Conservation (phyloP, 805 yeast species). For the Yamadazyma tumulicola region DNA sequence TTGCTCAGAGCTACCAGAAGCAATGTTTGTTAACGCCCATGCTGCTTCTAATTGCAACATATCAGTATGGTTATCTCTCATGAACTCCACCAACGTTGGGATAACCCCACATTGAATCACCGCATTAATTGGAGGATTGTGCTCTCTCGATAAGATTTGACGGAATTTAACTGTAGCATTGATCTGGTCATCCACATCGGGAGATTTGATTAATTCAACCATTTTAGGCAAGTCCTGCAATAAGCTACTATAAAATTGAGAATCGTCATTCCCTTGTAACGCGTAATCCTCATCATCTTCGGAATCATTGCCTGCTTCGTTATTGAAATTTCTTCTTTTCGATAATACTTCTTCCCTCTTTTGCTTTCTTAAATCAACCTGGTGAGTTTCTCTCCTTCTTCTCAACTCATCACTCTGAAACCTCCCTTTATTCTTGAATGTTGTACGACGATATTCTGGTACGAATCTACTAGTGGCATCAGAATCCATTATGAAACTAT, state of each 20-base stretch:
- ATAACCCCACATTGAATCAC: constrained; percentile 94
- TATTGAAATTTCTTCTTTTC: constrained; percentile 80
- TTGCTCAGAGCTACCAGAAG: constrained; percentile 88
- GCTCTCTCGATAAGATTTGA: constrained; percentile 89
- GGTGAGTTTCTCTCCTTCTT: constrained; percentile 96
- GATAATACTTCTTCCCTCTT: constrained; percentile 93
- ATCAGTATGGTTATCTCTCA: constrained; percentile 70
- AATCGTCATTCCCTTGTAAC: constrained; percentile 41
- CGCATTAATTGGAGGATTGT: constrained; percentile 91
- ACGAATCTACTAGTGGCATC: constrained; percentile 80
- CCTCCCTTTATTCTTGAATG: constrained; percentile 90
- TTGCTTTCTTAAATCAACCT: constrained; percentile 93
- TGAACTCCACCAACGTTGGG: constrained; percentile 82
- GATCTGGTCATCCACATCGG: constrained; percentile 74
- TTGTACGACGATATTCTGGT: constrained; percentile 96
- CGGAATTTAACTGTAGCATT: constrained; percentile 91
- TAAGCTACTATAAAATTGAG: constrained; percentile 37
- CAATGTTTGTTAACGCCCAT: constrained; percentile 99
- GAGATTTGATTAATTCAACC: constrained; percentile 75
- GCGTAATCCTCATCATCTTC: constrained; percentile 39
- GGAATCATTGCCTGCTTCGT: constrained; percentile 34
- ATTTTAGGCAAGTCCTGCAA: constrained; percentile 73
- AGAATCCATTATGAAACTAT: constrained; percentile 79
- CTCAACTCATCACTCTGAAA: constrained; percentile 95
- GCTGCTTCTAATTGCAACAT: constrained; percentile 96